Evolutionary conservation across 192 early-diverging fungal genomes (phyloP), one percentile per base, ranked within the genome.

Genomic region (Obelidium mucronatum): DNA sequence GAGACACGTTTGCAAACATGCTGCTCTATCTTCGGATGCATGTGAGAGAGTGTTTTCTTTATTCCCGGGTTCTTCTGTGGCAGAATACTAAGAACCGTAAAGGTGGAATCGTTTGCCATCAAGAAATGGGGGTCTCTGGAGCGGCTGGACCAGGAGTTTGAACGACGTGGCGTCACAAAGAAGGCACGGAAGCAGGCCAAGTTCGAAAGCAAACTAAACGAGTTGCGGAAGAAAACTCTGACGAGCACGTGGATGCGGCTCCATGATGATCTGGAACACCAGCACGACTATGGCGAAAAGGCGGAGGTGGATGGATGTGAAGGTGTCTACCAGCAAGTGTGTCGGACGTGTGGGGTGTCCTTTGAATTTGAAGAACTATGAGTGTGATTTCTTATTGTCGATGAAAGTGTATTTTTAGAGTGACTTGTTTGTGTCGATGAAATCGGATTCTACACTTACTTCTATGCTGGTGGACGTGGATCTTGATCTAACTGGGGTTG

Each of bases 1-100:
- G 97, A 74, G 89, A 93, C 0, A 96, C 94, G 2, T 99, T 95
- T 91, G 95, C 94, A 84, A 95, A 95, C 82, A 99, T 99, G 97
- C 89, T 96, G 80, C 82, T 99, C 22, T 99, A 94, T 69, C 83
- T 97, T 24, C 87, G 96, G n/a, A 83, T 84, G 68, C 92, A 94
- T 78, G 90, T 98, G 19, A 15, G 44, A 15, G 19, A 19, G 19
- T 48, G 8, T 48, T n/a, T n/a, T n/a, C n/a, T n/a, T n/a, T n/a
- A n/a, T n/a, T n/a, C n/a, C n/a, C n/a, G n/a, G n/a, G n/a, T n/a
- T n/a, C n/a, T n/a, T n/a, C n/a, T n/a, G n/a, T n/a, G n/a, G n/a
- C n/a, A 19, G 44, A 48, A 48, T 48, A 48, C 44, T 48, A n/a
- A n/a, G n/a, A 73, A 73, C n/a, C n/a, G n/a, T n/a, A n/a, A 26